Evolutionary conservation across 2,329 filamentous ascomycete genomes (phyloP).

Genomic region (Paracorniculantispora psalliotae): DNA sequence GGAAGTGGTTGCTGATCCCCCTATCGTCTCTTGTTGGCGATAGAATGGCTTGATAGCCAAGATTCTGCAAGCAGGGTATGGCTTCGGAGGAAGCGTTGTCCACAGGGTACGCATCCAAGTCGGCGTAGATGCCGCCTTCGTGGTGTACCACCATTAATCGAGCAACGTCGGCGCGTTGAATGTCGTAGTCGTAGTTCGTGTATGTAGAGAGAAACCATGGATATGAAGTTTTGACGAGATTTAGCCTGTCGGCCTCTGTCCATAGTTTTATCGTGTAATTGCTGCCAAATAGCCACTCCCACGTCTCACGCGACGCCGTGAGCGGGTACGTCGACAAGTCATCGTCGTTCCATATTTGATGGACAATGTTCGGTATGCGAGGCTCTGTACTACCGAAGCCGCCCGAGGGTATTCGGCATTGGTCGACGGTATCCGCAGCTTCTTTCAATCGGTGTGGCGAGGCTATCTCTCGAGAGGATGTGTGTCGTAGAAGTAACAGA

Average conservation of each 20-base stretch:
- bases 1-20: conserved; percentile 23
- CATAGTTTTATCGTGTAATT: conserved; percentile 22
- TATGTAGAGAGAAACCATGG: conserved; percentile 21
- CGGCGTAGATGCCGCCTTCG: conserved; percentile 22
- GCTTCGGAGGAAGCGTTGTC: background rate
- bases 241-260: conserved; percentile 20
- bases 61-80: conserved; percentile 17
- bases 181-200: conserved; percentile 19
- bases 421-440: conserved; percentile 1
- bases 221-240: conserved; percentile 17
- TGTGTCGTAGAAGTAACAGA: background rate
- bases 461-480: background rate
- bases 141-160: conserved; percentile 20
- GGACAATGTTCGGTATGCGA: conserved; percentile 18
- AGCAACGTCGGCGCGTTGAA: conserved; percentile 22
- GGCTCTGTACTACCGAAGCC: background rate
- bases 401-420: background rate
- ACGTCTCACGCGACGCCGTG: conserved; percentile 13
- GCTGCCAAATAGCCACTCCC: conserved; percentile 17
- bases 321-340: conserved; percentile 18
- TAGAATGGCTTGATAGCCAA: conserved; percentile 17
- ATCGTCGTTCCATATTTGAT: conserved; percentile 22
- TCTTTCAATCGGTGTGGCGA: background rate
- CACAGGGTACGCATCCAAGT: conserved; percentile 20
- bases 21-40: conserved; percentile 14